Percentiles rank a stretch among this genome's conserved stretches.
These are phyloP conservation scores for Trifolium dubium DNA, from an alignment of 306 rosid genomes.

Conservation along the genomic window DNA sequence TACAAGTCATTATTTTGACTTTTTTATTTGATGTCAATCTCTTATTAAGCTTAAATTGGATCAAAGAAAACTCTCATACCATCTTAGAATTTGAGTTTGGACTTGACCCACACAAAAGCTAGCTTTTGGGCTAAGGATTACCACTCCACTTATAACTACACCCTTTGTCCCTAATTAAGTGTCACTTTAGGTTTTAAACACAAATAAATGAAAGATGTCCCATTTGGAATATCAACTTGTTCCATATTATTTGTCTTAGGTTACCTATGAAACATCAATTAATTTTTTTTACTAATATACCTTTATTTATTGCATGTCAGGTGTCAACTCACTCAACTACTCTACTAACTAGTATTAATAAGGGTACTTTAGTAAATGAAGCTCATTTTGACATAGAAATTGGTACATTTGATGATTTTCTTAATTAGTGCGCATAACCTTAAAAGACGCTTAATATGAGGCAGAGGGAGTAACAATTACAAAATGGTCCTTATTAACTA, in stretches of 20 bases:
- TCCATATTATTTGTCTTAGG: neutral
- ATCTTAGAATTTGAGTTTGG: neutral
- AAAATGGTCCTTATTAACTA: neutral
- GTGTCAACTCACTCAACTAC: neutral
- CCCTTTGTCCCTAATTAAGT: neutral
- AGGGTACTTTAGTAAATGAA: neutral
- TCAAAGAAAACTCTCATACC: neutral
- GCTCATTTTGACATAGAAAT: neutral
- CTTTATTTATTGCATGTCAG: neutral
- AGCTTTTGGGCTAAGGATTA: neutral
- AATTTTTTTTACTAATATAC: neutral
- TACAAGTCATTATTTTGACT: neutral
- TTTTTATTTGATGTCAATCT: neutral
- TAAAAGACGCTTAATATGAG: neutral
- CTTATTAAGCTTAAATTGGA: conserved; percentile 8
- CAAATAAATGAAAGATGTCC: neutral
- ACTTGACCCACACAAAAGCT: neutral
- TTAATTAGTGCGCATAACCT: neutral
- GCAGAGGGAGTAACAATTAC: neutral
- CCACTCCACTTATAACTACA: neutral
- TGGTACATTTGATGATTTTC: neutral
- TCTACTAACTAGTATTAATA: neutral
- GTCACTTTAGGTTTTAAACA: neutral
- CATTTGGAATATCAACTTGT: neutral
- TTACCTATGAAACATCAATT: neutral